Evolutionary conservation across 371 early-diverging fungal genomes (phyloP).

Genomic region (Zopfochytrium polystomum): DNA sequence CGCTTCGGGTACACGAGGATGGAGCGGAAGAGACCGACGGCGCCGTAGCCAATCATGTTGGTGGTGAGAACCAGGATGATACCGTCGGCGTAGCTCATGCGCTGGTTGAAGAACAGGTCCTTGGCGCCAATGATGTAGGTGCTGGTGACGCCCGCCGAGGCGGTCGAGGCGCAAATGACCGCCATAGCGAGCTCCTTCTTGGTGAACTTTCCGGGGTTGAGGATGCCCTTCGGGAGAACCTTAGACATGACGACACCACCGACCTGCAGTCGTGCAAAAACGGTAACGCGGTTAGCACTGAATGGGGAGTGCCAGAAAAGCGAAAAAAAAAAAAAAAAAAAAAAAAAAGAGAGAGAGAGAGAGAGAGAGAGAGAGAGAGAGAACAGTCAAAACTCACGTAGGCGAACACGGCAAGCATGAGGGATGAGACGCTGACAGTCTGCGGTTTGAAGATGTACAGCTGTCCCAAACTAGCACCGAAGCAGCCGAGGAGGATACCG

Average conservation of each 20-base stretch:
- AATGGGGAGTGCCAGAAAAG: no score
- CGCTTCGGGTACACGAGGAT: conserved; percentile 65
- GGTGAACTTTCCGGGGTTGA: conserved; percentile 84
- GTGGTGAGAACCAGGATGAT: conserved; percentile 43
- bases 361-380: no score
- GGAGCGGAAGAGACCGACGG: conserved; percentile 70
- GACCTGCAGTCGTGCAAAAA: no score
- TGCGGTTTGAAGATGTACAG: neutral
- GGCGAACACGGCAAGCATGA: neutral
- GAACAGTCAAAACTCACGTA: no score
- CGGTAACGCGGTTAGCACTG: no score
- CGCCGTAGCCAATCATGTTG: conserved; percentile 75
- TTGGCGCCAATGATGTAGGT: conserved; percentile 13
- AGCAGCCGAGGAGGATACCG: neutral
- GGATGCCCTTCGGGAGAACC: conserved; percentile 38
- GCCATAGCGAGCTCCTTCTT: conserved; percentile 85
- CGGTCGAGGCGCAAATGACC: conserved; percentile 11
- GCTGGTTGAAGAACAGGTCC: conserved; percentile 17
- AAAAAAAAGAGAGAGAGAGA: no score
- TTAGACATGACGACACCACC: conserved; percentile 7
- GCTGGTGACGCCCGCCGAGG: neutral
- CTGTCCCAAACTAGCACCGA: conserved; percentile 4
- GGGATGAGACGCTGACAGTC: neutral
- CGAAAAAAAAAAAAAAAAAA: no score
- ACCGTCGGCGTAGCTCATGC: neutral